Base-by-base conservation (phyloP, 225 moss, liverwort and hornwort genomes). In the Thuidium tamariscinum region DNA sequence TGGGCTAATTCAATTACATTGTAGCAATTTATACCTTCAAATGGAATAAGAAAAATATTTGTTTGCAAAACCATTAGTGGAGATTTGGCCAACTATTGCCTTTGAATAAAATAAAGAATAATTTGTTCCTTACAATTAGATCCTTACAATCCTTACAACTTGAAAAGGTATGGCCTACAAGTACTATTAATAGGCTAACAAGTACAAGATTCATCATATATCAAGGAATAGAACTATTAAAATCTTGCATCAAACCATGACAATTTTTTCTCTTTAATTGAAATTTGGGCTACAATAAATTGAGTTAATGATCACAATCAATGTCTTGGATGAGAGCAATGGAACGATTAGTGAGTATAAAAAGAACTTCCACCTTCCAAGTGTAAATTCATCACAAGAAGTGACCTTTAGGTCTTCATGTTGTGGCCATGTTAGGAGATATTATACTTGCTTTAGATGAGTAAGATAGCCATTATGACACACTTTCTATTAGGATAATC, bases 211-310 rank as follows among this genome's bases (percentile, higher is more conserved):
- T 12, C 37, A 67, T 37, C 22, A 2, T 11, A 21, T 13, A 36
- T 3, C 0, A 21, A 12, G 3, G 21, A 3, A 19, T n/a, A 18
- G n/a, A 34, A 0, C 20, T 4, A 22, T 12, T 37, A 7, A n/a
- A 36, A 21, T 66, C 19, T 65, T 65, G 9, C n/a, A 65, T n/a
- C 17, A 63, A 63, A 16, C 34, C 9, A 63, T 63, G 7, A 34
- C 9, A 32, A n/a, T n/a, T n/a, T 4, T 5, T 61, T 61, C 32
- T 17, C 34, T 17, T 17, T 17, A 64, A 63, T n/a, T 36, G 21
- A 36, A 2, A 21, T 21, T 66, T 66, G 13, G 2, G 6, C 37
- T 13, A 37, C 13, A 67, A 22, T 23, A 12, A 0, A 1, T 67
- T 37, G 13, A 23, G 0, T 68, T 39, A 25, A 15, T 26, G 5